Conservation (phyloP, 768 basidiomycete genomes). For the Lactifluus echinatus region DNA sequence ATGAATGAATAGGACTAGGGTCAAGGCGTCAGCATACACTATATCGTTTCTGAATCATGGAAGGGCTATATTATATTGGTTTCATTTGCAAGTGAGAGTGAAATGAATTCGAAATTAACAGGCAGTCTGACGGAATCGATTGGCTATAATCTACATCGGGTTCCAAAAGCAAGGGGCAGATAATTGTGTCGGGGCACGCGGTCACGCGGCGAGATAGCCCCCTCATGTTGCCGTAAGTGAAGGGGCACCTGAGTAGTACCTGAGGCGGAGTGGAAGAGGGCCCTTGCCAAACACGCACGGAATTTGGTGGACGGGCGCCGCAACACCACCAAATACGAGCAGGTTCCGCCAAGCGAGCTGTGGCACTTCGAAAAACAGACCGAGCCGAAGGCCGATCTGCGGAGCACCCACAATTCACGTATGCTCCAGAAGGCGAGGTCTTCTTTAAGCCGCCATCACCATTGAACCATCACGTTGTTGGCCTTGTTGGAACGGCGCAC, state of each 20-base stretch:
- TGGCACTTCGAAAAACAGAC: neutral
- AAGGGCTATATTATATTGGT: neutral
- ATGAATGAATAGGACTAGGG: neutral
- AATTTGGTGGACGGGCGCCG: neutral
- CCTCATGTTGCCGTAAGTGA: neutral
- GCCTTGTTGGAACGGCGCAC: neutral
- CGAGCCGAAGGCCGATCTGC: too few species aligned
- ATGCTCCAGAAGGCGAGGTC: neutral
- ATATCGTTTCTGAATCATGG: neutral
- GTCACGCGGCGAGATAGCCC: neutral
- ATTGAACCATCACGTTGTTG: neutral
- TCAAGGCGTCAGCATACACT: slow-evolving; percentile 26
- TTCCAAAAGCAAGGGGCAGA: too few species aligned
- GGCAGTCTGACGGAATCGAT: too few species aligned
- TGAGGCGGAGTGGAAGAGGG: neutral
- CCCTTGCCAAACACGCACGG: neutral
- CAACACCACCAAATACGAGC: neutral
- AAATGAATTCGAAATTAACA: neutral
- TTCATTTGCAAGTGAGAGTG: slow-evolving; percentile 2
- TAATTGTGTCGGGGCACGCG: neutral
- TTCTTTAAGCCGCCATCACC: too few species aligned
- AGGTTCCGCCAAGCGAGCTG: neutral
- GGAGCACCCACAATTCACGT: neutral
- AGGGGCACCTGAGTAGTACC: neutral
- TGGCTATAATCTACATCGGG: too few species aligned